Evolutionary conservation across 2,329 filamentous ascomycete species (phyloP), one percentile per base, ranked within the genome.

Genomic region (Pyrenochaeta sp.): DNA sequence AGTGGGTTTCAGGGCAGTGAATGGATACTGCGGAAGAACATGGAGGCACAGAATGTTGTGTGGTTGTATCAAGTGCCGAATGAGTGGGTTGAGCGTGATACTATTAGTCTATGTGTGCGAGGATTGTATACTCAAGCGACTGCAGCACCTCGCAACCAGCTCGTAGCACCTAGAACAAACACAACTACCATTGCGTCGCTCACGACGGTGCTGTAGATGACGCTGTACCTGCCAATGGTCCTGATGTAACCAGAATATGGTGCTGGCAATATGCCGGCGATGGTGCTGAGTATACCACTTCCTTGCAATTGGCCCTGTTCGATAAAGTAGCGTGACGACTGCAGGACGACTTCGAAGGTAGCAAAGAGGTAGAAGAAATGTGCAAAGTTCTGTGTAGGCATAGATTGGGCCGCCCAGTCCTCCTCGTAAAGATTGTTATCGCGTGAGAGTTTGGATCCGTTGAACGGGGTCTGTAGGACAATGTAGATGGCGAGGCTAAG

Each of bases 301-400:
- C 84, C 84, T 55, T 84, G 84, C 40, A 83, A 71, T 55, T 77
- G 76, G 23, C 83, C 83, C 63, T 85, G 85, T 64, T 92, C 89
- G 45, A 91, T 69, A 63, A 92, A 86, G 71, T 89, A 90, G 20
- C 90, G 81, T 27, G 85, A 87, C 1, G 86, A 89, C 60, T 94
- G 85, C 58, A 94, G 79, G 47, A 91, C 72, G 10, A 91, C 82
- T 77, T 95, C 90, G 29, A 86, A 87, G 0, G 90, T 91, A 5
- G 90, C 88, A 71, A 94, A 95, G n/a, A 90, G 83, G 79, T 87
- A 91, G 75, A 94, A 92, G 75, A 92, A 88, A 56, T 82, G 81
- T 40, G 79, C 79, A 35, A 80, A 78, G 31, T 73, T 67, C 42
- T 76, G 75, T 14, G 75, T 71, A 27, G 79, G 74, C 1, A 66